A percentile compares a stretch with the other conserved stretches of the same genome.
Conservation (phyloP, 2,329 filamentous ascomycete genomes). For the Drechslerella dactyloides region DNA sequence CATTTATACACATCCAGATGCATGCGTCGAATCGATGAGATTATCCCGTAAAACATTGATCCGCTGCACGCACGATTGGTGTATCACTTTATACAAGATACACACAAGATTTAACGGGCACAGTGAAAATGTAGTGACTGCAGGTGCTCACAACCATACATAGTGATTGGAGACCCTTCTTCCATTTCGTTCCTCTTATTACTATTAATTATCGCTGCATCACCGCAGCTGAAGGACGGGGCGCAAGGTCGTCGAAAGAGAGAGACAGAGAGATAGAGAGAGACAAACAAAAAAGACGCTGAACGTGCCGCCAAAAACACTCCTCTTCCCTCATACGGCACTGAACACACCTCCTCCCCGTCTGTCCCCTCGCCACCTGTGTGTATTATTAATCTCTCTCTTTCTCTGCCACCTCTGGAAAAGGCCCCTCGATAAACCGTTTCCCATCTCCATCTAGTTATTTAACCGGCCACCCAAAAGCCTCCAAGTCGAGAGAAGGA, state of each 20-base stretch:
- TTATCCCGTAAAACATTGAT: no score
- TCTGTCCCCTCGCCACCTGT: slow-evolving; percentile 12
- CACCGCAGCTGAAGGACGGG: slow-evolving; percentile 31
- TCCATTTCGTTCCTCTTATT: slow-evolving; percentile 38
- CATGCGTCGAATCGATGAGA: no score
- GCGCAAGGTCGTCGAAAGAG: slow-evolving; percentile 16
- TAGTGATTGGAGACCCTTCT: slow-evolving; percentile 12
- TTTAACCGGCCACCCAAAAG: slow-evolving; percentile 52
- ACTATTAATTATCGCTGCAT: slow-evolving; percentile 47
- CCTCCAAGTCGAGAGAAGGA: slow-evolving; percentile 46
- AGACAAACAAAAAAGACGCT: slow-evolving; percentile 7
- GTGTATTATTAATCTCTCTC: slow-evolving; percentile 34
- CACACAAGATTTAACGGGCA: neutral
- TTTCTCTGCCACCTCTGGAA: neutral
- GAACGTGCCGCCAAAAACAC: neutral
- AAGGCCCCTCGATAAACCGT: neutral
- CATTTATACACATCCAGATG: no score
- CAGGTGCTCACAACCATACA: slow-evolving; percentile 9
- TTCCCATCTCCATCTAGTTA: slow-evolving; percentile 31
- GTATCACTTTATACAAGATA: no score
- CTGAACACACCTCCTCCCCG: neutral
- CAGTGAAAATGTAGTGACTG: no score
- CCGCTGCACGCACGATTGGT: no score
- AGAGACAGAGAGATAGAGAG: slow-evolving; percentile 9
- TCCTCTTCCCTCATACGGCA: slow-evolving; percentile 4